phyloP scores from a whole-genome alignment of 257 asterid species.

The Thymus mandschuricus region DNA sequence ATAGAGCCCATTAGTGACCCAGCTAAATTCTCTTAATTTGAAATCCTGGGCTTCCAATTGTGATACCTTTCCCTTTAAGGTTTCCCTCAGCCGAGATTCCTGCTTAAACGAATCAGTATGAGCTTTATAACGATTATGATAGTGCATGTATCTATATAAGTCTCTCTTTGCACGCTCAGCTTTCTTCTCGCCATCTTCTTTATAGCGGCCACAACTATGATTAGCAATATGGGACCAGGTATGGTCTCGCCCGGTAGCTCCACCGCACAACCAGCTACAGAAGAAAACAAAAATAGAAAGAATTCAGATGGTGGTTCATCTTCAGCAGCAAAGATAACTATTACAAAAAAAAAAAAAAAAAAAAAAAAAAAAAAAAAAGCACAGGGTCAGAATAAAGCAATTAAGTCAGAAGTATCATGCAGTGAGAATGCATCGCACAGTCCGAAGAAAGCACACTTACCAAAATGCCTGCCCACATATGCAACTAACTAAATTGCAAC shows the following conservation, averaged over 20 bases:
- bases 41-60: slow-evolving; percentile 66
- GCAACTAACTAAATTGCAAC: slow-evolving; percentile 88
- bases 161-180: slow-evolving; percentile 82
- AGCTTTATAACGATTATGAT: slow-evolving; percentile 91
- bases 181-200: slow-evolving; percentile 64
- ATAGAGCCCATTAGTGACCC: slow-evolving; percentile 83
- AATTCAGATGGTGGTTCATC: slow-evolving; percentile 7
- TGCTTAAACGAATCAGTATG: slow-evolving; percentile 85
- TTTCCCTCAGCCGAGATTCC: slow-evolving; percentile 71
- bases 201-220: slow-evolving; percentile 93
- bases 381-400: not conserved
- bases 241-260: slow-evolving; percentile 87
- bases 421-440: not conserved
- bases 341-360: not conserved
- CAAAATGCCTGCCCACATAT: slow-evolving; percentile 89
- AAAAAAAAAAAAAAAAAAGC: not conserved
- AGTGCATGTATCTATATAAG: slow-evolving; percentile 86
- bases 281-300: slow-evolving; percentile 24
- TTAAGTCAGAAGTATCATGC: slow-evolving; percentile 8
- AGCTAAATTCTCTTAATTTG: slow-evolving; percentile 75
- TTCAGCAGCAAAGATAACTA: not conserved
- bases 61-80: slow-evolving; percentile 63
- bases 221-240: slow-evolving; percentile 72
- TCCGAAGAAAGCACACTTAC: slow-evolving; percentile 39
- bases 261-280: slow-evolving; percentile 92